Evolutionary conservation across 2,329 filamentous ascomycete genomes (phyloP), one percentile per base, ranked within the genome.

Genomic region (Penicillium sp.): DNA sequence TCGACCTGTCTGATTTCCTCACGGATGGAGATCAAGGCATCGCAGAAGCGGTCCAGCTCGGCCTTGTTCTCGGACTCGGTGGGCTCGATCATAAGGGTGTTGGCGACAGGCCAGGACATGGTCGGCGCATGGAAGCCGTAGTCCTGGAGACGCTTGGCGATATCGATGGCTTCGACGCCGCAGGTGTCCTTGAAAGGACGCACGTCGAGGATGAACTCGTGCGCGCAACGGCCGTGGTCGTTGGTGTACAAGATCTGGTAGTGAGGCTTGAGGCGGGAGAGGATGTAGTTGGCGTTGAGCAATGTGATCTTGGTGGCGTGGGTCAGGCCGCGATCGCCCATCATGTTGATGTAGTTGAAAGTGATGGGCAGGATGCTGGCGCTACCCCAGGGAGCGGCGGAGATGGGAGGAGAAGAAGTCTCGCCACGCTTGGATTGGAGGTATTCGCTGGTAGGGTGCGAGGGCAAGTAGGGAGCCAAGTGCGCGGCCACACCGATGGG

Each of bases 101-200:
- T 95, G 44, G 89, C 81, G 2, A 97, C 90, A 1, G 92, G 92
- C 88, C 89, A 96, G 68, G 85, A 90, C 92, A 97, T 96, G 45
- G 92, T 97, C 0, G 92, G 92, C 1, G 91, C 88, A 72, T 97
- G 92, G 81, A 97, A 97, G 35, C 92, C 92, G 68, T 95, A 97
- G 68, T 97, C 92, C 72, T 96, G 91, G 16, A 97, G 82, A 55
- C 92, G 88, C 79, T 97, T 97, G 64, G 92, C 92, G 57, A 97
- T 87, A 66, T 97, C 92, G 61, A 95, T 93, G 27, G 87, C 92
- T 73, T 96, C 91, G 61, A 97, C 76, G 22, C 89, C 89, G 6
- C 87, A 83, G 0, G 83, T 82, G 46, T 91, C 86, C 67, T 89
- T 88, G 78, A 96, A 95, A 19, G 83, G 81, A 18, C 92, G 87